phyloP scores from a whole-genome alignment of 164 flowering plant genomes.

The Piper longum region DNA sequence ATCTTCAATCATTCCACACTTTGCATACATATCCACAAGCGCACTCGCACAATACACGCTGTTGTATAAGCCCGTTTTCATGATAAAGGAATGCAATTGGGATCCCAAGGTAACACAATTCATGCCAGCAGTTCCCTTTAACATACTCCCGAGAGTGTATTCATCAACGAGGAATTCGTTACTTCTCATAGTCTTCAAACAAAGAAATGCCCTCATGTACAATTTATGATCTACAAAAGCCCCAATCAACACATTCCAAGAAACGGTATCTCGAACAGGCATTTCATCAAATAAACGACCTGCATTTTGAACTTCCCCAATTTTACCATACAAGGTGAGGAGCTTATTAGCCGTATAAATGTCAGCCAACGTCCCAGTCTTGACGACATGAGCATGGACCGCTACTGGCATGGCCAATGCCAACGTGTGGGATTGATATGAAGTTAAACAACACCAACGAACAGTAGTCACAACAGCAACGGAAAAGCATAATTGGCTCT shows the following conservation, averaged over 20 bases:
- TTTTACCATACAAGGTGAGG: slow-evolving; percentile 30
- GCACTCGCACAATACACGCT: slow-evolving; percentile 62
- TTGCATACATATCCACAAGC: slow-evolving; percentile 72
- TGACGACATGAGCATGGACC: slow-evolving; percentile 26
- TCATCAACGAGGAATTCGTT: slow-evolving; percentile 34
- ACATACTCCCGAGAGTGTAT: slow-evolving; percentile 55
- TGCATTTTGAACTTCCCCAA: slow-evolving; percentile 25
- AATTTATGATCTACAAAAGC: slow-evolving; percentile 37
- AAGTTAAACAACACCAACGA: background rate
- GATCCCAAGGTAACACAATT: slow-evolving; percentile 25
- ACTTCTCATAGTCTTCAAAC: slow-evolving; percentile 32
- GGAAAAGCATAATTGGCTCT: background rate
- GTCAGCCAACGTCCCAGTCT: slow-evolving; percentile 25
- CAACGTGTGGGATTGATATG: background rate
- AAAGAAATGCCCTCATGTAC: slow-evolving; percentile 22
- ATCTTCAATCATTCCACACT: slow-evolving; percentile 46
- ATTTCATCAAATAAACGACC: slow-evolving; percentile 59
- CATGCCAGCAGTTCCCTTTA: slow-evolving; percentile 39
- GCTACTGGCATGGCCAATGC: background rate
- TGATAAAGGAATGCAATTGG: slow-evolving; percentile 39
- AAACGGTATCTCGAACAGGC: slow-evolving; percentile 48
- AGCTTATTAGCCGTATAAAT: slow-evolving; percentile 42
- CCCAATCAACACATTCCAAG: slow-evolving; percentile 77
- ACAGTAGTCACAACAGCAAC: background rate
- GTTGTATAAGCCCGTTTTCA: slow-evolving; percentile 35